A percentile compares a stretch with the other conserved stretches of the same genome.
These are phyloP conservation scores for Huntiella savannae DNA, from an alignment of 2,329 filamentous ascomycete genomes.

Conservation along the genomic window DNA sequence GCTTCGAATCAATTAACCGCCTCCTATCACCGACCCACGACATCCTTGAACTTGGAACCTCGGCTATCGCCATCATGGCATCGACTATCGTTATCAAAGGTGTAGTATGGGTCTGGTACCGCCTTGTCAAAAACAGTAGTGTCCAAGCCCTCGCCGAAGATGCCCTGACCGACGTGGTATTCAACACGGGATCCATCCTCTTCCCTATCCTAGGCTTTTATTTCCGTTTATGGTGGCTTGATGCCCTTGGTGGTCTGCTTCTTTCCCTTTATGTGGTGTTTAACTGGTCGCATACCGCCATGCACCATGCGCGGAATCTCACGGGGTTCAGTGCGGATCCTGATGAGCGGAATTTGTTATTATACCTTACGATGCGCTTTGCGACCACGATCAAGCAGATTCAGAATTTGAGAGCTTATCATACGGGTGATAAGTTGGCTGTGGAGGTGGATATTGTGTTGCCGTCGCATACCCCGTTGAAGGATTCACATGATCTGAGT, in stretches of 20 bases:
- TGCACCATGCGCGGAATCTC: constrained; percentile 61
- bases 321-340: constrained; percentile 61
- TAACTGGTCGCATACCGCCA: constrained; percentile 58
- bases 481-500: constrained; percentile 62
- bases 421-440: constrained; percentile 68
- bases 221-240: constrained; percentile 64
- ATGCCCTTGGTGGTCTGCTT: constrained; percentile 57
- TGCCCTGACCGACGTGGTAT: constrained; percentile 58
- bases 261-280: constrained; percentile 63
- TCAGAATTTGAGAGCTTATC: constrained; percentile 69
- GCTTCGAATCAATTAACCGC: constrained; percentile 47
- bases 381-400: constrained; percentile 74
- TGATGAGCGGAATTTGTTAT: constrained; percentile 64
- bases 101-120: constrained; percentile 72
- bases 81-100: constrained; percentile 67
- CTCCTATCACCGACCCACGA: constrained; percentile 41
- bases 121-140: constrained; percentile 66
- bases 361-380: constrained; percentile 89
- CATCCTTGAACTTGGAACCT: constrained; percentile 52
- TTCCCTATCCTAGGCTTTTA: constrained; percentile 69
- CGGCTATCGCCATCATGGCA: constrained; percentile 64
- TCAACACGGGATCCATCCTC: constrained; percentile 76
- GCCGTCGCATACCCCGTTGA: constrained; percentile 53
- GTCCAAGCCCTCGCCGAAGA: constrained; percentile 55
- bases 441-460: constrained; percentile 69